Percentiles rank a stretch among this genome's conserved stretches.
These are phyloP conservation scores for Aureobasidium leucospermi DNA, from an alignment of 2,329 filamentous ascomycete species.

Conservation along the genomic window DNA sequence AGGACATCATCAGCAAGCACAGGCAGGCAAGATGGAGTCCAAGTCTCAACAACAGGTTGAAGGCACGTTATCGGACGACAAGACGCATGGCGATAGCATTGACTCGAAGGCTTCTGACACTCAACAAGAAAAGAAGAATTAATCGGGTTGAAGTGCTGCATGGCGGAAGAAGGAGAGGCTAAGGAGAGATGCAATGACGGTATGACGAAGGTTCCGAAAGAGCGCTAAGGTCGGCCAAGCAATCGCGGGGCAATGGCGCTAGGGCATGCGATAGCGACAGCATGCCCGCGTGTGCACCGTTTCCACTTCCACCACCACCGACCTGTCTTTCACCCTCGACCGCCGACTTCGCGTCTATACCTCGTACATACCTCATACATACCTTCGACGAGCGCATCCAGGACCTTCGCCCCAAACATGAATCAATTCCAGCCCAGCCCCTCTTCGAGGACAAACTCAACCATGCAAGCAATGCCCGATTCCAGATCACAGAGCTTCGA, in stretches of 20 bases:
- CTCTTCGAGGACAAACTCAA: conserved; percentile 17
- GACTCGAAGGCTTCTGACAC: no score
- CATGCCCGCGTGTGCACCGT: neutral
- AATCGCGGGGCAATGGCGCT: conserved; percentile 6
- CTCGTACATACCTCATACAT: neutral
- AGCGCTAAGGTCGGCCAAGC: neutral
- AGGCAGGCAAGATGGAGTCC: neutral
- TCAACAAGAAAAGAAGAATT: no score
- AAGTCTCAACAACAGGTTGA: neutral
- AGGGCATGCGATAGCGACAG: conserved; percentile 3
- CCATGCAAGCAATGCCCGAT: conserved; percentile 58
- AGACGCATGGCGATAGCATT: neutral
- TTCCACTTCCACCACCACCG: neutral
- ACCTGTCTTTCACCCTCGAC: neutral
- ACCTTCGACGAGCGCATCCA: neutral
- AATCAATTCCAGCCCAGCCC: conserved; percentile 7
- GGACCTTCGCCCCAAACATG: neutral
- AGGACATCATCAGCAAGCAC: neutral
- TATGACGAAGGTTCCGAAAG: neutral
- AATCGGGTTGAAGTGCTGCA: no score
- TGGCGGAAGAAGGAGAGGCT: no score
- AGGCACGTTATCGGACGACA: neutral
- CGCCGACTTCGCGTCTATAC: neutral
- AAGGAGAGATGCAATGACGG: neutral
- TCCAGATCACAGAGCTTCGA: conserved; percentile 90